phyloP scores from a whole-genome alignment of 2,329 filamentous ascomycete genomes.

The Colletotrichum liaoningense region DNA sequence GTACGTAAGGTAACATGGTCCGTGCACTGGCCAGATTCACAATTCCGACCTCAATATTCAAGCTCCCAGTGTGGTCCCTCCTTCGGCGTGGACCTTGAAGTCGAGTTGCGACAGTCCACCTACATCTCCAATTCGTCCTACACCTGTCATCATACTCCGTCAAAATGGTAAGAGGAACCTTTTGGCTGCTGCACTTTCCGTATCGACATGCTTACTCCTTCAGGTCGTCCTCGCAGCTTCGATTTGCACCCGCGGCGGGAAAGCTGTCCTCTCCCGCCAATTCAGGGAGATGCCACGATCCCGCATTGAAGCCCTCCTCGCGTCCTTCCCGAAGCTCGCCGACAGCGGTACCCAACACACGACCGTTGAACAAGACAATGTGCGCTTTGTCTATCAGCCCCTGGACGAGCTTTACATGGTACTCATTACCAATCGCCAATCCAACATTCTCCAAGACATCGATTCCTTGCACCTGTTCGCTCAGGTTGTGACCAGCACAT shows the following conservation, averaged over 20 bases:
- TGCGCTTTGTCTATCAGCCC: slow-evolving; percentile 99
- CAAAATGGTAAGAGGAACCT: slow-evolving; percentile 34
- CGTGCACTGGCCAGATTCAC: slow-evolving; percentile 40
- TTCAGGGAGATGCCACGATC: slow-evolving; percentile 98
- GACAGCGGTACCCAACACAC: slow-evolving; percentile 97
- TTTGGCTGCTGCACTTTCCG: neutral
- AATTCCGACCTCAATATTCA: slow-evolving; percentile 38
- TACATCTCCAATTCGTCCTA: slow-evolving; percentile 29
- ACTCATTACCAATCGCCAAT: slow-evolving; percentile 98
- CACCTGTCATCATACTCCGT: slow-evolving; percentile 9
- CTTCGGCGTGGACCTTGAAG: slow-evolving; percentile 23
- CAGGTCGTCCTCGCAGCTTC: slow-evolving; percentile 98
- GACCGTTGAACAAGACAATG: slow-evolving; percentile 98
- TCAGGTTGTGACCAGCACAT: slow-evolving; percentile 96
- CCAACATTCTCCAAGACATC: slow-evolving; percentile 99
- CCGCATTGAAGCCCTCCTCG: slow-evolving; percentile 94
- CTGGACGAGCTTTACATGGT: slow-evolving; percentile 99
- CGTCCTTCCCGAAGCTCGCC: slow-evolving; percentile 97
- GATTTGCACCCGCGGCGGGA: slow-evolving; percentile 98
- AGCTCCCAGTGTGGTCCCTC: slow-evolving; percentile 32
- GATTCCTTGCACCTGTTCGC: slow-evolving; percentile 98
- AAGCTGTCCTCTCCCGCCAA: slow-evolving; percentile 96
- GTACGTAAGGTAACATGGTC: slow-evolving; percentile 31
- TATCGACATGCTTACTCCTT: slow-evolving; percentile 21
- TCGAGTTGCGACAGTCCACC: slow-evolving; percentile 33